Evolutionary conservation across 345 rosid species (phyloP), one percentile per base, ranked within the genome.

Genomic region (thale cress (Arabidopsis thaliana)): DNA sequence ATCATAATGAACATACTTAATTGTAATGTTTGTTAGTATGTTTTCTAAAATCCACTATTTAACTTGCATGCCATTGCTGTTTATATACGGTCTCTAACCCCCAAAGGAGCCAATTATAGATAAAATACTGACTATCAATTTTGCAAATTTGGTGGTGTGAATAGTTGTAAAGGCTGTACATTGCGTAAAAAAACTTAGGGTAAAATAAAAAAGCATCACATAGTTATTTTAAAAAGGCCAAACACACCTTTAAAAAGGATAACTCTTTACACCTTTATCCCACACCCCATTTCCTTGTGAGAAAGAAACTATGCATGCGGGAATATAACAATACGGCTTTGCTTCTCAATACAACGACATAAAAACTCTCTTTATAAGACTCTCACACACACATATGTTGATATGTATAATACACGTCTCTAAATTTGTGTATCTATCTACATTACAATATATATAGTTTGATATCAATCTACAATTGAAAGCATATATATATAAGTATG

Each of bases 291-390:
- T 74, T 58, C 49, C 64, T 25, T 76, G 58, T 25, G 41, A 44
- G 59, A 71, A 78, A 58, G 77, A 72, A 65, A 72, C 57, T 50
- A 71, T 0, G 81, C 81, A 78, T 78, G 81, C 81, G 77, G 77
- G 77, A 72, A 78, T 78, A 57, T 65, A 77, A 69, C 80, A 10
- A 78, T 65, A 72, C 77, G 49, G 57, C 57, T 49, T 78, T 78
- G 81, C 73, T 65, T 78, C 81, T 50, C 55, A 8, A 71, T 65
- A 78, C 81, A 78, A 65, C 36, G 57, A 78, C 81, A 78, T 34
- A 65, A 33, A 50, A 56, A 62, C 72, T 72, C 34, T 72, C 72
- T 71, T 57, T 71, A 48, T 48, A 13, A 24, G 36, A 10, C 70
- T 46, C 60, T 11, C 59, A 10, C 59, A 62, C 16, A 61, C 12